These are phyloP conservation scores for Termitomyces sp. DNA, from an alignment of 768 basidiomycete species.

Conservation along the genomic window DNA sequence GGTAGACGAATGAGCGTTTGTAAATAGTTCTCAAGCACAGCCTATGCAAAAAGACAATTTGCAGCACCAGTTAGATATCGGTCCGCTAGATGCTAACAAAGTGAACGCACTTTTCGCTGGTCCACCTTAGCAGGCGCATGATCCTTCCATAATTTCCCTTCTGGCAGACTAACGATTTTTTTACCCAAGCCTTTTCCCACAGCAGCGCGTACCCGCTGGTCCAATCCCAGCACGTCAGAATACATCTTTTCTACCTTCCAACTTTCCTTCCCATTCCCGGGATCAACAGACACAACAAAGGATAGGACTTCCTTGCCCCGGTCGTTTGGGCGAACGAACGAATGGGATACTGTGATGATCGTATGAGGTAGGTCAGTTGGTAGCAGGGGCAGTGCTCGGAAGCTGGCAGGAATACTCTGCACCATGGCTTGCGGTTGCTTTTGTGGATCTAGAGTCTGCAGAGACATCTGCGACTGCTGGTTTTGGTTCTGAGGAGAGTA, in stretches of 20 bases:
- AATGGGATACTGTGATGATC: constrained; percentile 65
- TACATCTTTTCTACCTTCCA: constrained; percentile 93
- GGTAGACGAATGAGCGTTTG: constrained; percentile 78
- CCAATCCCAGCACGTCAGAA: constrained; percentile 86
- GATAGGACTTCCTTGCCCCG: constrained; percentile 89
- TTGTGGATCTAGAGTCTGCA: constrained; percentile 9
- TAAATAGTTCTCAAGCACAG: constrained; percentile 78
- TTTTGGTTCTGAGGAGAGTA: constrained; percentile 13
- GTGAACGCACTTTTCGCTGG: constrained; percentile 76
- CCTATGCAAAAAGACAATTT: constrained; percentile 29
- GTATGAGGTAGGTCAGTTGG: constrained; percentile 70
- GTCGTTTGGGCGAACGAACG: constrained; percentile 84
- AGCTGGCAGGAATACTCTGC: constrained; percentile 35
- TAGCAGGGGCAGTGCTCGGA: constrained; percentile 70
- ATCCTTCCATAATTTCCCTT: constrained; percentile 93
- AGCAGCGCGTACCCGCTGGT: constrained; percentile 65
- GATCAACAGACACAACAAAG: constrained; percentile 75
- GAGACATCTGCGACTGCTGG: constrained; percentile 14
- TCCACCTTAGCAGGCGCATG: constrained; percentile 96
- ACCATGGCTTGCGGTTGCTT: constrained; percentile 16
- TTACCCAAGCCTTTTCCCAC: constrained; percentile 68
- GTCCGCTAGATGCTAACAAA: background rate
- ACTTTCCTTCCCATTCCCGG: constrained; percentile 61
- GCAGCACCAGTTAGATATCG: background rate
- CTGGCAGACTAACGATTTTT: constrained; percentile 78